Percentiles rank a stretch among this genome's conserved stretches.
Conservation (phyloP, 768 basidiomycete species). For the Calocybe cyanea region DNA sequence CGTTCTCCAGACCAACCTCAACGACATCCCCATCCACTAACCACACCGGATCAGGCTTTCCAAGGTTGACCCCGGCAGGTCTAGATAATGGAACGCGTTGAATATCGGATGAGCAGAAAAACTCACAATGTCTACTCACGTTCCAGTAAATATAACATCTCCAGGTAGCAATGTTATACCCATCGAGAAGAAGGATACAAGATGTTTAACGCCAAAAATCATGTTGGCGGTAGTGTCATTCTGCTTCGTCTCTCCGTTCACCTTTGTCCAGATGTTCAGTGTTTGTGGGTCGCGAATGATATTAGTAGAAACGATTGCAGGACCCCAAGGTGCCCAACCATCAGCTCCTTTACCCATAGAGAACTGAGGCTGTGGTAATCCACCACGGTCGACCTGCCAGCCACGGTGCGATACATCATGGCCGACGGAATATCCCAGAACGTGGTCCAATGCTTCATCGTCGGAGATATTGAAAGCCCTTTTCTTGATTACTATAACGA, state of each 20-base stretch:
- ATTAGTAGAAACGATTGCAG: conserved; percentile 33
- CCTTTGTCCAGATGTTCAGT: conserved; percentile 38
- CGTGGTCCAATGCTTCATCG: conserved; percentile 37
- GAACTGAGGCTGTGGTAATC: conserved; percentile 36
- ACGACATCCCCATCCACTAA: conserved; percentile 22
- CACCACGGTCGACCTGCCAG: conserved; percentile 42
- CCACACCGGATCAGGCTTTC: conserved; percentile 22
- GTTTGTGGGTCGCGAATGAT: conserved; percentile 35
- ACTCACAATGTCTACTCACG: conserved; percentile 22
- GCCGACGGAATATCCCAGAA: conserved; percentile 36
- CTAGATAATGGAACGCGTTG: conserved; percentile 1
- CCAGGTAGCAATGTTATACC: conserved; percentile 38
- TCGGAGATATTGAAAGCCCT: conserved; percentile 39
- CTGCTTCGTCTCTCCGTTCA: conserved; percentile 34
- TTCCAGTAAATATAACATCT: conserved; percentile 42
- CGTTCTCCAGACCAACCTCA: conserved; percentile 23
- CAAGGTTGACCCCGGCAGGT: conserved; percentile 17
- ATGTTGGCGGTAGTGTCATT: conserved; percentile 38
- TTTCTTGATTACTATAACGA: conserved; percentile 40
- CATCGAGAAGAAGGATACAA: conserved; percentile 42
- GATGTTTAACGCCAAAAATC: conserved; percentile 37
- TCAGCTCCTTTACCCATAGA: conserved; percentile 42
- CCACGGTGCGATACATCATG: conserved; percentile 41
- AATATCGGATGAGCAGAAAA: neutral
- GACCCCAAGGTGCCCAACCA: conserved; percentile 40